These are phyloP conservation scores for Colletotrichum sp. DNA, from an alignment of 2,329 filamentous ascomycete genomes.

Conservation along the genomic window DNA sequence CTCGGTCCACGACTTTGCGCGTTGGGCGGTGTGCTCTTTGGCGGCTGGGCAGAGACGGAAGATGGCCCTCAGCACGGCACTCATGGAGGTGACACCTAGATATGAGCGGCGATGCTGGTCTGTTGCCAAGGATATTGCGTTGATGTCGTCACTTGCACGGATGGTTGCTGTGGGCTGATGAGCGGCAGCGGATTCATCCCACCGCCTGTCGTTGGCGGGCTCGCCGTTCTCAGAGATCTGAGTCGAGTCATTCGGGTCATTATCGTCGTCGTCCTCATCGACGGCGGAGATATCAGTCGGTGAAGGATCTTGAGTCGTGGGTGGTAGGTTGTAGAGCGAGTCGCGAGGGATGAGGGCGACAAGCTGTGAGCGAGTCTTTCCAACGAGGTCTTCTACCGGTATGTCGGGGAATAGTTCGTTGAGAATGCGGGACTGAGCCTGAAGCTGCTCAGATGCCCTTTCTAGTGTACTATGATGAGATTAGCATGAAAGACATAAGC, in stretches of 20 bases:
- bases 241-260: slow-evolving; percentile 24
- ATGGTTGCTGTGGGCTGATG: slow-evolving; percentile 24
- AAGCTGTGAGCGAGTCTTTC: slow-evolving; percentile 26
- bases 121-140: slow-evolving; percentile 49
- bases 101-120: slow-evolving; percentile 63
- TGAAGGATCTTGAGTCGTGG: neutral
- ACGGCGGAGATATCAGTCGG: neutral
- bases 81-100: slow-evolving; percentile 68
- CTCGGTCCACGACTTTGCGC: slow-evolving; percentile 26
- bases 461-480: slow-evolving; percentile 25
- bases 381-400: slow-evolving; percentile 18
- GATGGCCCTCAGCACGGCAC: slow-evolving; percentile 66
- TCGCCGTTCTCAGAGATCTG: slow-evolving; percentile 31
- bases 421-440: slow-evolving; percentile 25
- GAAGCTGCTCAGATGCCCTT: slow-evolving; percentile 27
- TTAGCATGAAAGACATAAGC: neutral
- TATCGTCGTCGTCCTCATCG: neutral
- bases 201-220: slow-evolving; percentile 28
- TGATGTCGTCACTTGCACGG: slow-evolving; percentile 34
- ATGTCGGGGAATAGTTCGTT: slow-evolving; percentile 26
- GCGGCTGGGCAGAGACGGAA: slow-evolving; percentile 35
- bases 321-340: neutral
- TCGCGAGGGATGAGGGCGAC: slow-evolving; percentile 17
- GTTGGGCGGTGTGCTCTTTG: slow-evolving; percentile 29
- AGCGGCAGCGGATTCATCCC: slow-evolving; percentile 30